phyloP scores from a whole-genome alignment of 2,329 filamentous ascomycete genomes.

The Neonectria punicea region DNA sequence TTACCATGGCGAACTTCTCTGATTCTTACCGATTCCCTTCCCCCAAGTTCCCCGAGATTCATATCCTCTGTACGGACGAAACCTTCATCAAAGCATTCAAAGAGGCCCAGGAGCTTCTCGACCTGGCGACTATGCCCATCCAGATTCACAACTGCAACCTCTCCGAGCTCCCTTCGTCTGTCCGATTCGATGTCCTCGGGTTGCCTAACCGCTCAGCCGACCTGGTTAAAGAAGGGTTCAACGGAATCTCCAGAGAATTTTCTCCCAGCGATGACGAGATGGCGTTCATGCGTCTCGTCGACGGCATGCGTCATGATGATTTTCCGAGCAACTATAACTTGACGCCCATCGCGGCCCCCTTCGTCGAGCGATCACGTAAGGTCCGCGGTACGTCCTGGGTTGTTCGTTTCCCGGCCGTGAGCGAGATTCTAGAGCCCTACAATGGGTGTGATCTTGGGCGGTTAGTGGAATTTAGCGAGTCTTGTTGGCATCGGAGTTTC shows the following conservation, averaged over 20 bases:
- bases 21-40: too few species aligned
- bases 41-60: background rate
- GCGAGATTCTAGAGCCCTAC: too few species aligned
- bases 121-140: conserved; percentile 37
- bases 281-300: conserved; percentile 60
- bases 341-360: conserved; percentile 51
- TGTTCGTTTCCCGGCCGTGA: too few species aligned
- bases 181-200: conserved; percentile 53
- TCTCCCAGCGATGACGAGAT: conserved; percentile 56
- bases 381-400: too few species aligned
- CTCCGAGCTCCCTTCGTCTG: conserved; percentile 44
- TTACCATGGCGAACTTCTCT: too few species aligned
- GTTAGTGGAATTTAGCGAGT: too few species aligned
- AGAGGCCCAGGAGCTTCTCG: background rate
- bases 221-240: too few species aligned
- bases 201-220: too few species aligned
- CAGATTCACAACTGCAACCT: conserved; percentile 54
- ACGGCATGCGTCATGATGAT: conserved; percentile 57
- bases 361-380: too few species aligned
- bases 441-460: too few species aligned
- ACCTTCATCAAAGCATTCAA: background rate
- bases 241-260: conserved; percentile 44
- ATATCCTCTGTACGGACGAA: conserved; percentile 11
- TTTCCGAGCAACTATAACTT: conserved; percentile 61
- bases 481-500: too few species aligned